phyloP scores from a whole-genome alignment of 2,329 filamentous ascomycete species.

The Phialophora chinensis region DNA sequence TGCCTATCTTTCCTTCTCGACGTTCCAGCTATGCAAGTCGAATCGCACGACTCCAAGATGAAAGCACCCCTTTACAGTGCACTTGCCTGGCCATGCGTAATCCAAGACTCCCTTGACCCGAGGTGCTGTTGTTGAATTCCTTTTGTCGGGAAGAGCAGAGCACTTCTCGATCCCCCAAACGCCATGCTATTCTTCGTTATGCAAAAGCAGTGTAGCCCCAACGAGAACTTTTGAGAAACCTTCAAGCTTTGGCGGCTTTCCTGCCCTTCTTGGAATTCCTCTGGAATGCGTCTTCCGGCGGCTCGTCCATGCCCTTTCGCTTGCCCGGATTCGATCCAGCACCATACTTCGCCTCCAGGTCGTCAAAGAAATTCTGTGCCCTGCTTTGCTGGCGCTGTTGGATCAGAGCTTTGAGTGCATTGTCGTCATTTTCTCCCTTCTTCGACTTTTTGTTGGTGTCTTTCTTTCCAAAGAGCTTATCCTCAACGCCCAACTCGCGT shows the following conservation, averaged over 20 bases:
- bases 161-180: conserved; percentile 8
- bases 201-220: conserved; percentile 2
- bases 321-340: conserved; percentile 47
- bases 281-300: conserved; percentile 68
- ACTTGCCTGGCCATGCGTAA: neutral
- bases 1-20: neutral
- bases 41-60: neutral
- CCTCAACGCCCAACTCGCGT: conserved; percentile 75
- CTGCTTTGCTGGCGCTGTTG: conserved; percentile 56
- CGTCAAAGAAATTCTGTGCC: conserved; percentile 68
- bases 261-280: conserved; percentile 47
- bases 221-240: neutral
- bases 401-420: conserved; percentile 65
- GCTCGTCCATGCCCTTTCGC: conserved; percentile 59
- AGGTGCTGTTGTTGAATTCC: neutral
- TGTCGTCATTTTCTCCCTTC: conserved; percentile 46
- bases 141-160: neutral
- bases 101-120: neutral
- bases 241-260: conserved; percentile 24
- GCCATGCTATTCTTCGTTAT: conserved; percentile 18
- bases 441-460: conserved; percentile 55
- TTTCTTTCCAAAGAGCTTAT: conserved; percentile 68
- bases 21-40: neutral
- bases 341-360: conserved; percentile 77
- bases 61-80: neutral